Evolutionary conservation across 345 rosid species (phyloP), one percentile per base, ranked within the genome.

Genomic region (Linum usitatissimum): DNA sequence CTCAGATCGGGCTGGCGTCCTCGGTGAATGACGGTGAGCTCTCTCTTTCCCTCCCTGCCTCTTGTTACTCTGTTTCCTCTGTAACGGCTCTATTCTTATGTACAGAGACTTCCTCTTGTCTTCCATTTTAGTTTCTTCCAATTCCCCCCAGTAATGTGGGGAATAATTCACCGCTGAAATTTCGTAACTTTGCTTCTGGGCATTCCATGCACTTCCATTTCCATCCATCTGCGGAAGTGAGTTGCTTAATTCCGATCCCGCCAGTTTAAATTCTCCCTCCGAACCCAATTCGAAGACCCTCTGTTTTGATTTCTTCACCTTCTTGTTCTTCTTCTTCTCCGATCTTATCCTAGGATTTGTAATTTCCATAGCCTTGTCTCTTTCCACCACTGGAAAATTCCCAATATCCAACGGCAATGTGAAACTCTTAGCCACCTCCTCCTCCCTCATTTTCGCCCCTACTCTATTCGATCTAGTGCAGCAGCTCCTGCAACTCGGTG

Each of bases 81-180:
- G 75, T 28, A 79, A 62, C 59, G 13, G 30, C 70, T 81, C 92
- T 60, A 84, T 77, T 78, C 69, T 79, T 59, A 79, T 63, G 71
- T 88, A 72, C 62, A 81, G 18, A 70, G 93, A 84, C 73, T 83
- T 92, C 70, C 98, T 85, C 73, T 76, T 45, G 71, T 74, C 81
- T 65, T 78, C 71, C n/a, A 67, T 18, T 70, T 85, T 84, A 62
- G 55, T 75, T 68, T 71, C 74, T 74, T 81, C 81, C 73, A 66
- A 70, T 54, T 70, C 76, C 61, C 66, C 68, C 83, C 79, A 71
- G 45, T 65, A 71, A 23, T 1, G 63, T 65, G 67, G 70, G 42
- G 31, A 70, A 55, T 39, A 23, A 23, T 68, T 66, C 61, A 76
- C 64, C 49, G 18, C 66, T 9, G 66, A 59, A 60, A 55, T 9